Evolutionary conservation across 768 basidiomycete genomes (phyloP), one percentile per base, ranked within the genome.

Genomic region (Hygrocybe coccinea): DNA sequence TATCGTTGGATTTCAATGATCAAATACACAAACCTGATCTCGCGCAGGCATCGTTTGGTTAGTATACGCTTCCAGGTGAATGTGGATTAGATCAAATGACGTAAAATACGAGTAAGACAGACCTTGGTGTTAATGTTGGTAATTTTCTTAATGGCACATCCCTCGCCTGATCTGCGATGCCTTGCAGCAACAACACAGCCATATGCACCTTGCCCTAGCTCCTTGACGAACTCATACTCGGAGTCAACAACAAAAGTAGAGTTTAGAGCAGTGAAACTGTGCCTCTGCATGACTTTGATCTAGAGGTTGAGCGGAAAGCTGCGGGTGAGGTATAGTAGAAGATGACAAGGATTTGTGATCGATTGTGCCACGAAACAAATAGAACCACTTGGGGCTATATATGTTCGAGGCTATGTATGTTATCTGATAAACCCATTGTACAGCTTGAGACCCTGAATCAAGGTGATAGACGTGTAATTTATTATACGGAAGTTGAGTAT

Each of bases 91-190:
- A 19, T 24, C 8, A 6, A 54, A 15, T 36, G 56, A 56, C 58
- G 57, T 48, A 5, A 21, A 56, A 22, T 50, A 41, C 46, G 9
- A 11, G 11, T 15, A n/a, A 29, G n/a, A 58, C 76, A 50, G 55
- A 82, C 89, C 81, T 91, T 92, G 51, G 88, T 91, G 68, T 91
- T 91, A 70, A 93, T 93, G 66, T 91, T 92, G 56, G 91, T 90
- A 67, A 94, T 94, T 78, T 95, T 95, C 80, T 95, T 95, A 75
- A 95, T 94, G 63, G 92, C 92, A 61, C 91, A 92, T 9, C 89
- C 89, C 66, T 94, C 91, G 21, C 90, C 89, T 2, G 89, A 85
- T 62, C 84, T 72, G 59, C 84, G 85, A 72, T 93, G 90, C 61
- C 84, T 83, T 0, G 95, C 94, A 24, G 88, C 81, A 55, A 93